phyloP scores from a whole-genome alignment of 345 rosid genomes.

The Noccaea caerulescens region DNA sequence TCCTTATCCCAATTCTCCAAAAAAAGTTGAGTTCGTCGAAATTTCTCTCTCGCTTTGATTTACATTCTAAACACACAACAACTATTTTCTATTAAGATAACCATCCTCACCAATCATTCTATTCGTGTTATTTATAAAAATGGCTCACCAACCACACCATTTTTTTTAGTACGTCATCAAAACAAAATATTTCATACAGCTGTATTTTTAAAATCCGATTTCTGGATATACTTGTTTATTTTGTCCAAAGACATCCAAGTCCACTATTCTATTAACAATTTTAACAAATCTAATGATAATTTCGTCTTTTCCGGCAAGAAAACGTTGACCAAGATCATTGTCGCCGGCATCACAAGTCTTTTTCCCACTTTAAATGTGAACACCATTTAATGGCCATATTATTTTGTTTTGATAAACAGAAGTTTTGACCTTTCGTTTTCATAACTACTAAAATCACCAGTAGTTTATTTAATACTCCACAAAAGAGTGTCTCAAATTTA shows the following conservation, averaged over 20 bases:
- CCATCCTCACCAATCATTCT: neutral
- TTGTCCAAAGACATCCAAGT: neutral
- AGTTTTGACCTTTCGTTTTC: no score
- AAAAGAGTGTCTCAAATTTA: no score
- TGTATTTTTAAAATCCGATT: neutral
- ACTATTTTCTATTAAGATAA: neutral
- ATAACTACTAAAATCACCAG: no score
- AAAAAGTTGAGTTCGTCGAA: no score
- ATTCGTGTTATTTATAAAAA: neutral
- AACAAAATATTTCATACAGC: neutral
- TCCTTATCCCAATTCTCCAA: no score
- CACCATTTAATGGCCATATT: neutral
- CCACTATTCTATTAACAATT: neutral
- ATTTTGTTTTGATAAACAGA: neutral
- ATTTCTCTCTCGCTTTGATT: no score
- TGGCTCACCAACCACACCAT: neutral
- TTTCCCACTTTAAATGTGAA: neutral
- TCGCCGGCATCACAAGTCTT: neutral
- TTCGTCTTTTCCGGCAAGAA: neutral
- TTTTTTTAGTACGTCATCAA: no score
- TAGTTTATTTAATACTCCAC: no score
- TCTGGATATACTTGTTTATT: neutral
- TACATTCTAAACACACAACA: neutral
- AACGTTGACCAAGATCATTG: slow-evolving; percentile 18
- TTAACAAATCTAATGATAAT: neutral